These are phyloP conservation scores for Boletus rufocinnamomeus DNA, from an alignment of 768 basidiomycete species.

Conservation along the genomic window DNA sequence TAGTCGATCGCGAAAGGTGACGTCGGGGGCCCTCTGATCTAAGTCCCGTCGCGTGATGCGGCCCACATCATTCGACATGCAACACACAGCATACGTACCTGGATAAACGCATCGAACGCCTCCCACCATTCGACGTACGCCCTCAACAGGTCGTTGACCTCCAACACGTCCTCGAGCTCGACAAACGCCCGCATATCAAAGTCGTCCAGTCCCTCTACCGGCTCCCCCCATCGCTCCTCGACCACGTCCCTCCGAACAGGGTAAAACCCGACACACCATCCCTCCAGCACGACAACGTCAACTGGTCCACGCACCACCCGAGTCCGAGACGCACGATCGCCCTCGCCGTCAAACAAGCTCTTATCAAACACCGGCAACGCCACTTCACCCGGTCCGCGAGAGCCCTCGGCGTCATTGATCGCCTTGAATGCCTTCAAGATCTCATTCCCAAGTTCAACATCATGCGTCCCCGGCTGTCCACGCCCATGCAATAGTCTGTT, in stretches of 20 bases:
- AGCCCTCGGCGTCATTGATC: slow-evolving; percentile 33
- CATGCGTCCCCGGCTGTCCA: slow-evolving; percentile 95
- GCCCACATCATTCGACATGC: neutral
- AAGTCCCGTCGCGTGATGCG: neutral
- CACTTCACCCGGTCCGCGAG: slow-evolving; percentile 28
- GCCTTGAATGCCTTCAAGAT: slow-evolving; percentile 52
- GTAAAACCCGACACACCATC: slow-evolving; percentile 92
- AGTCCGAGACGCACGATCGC: slow-evolving; percentile 64
- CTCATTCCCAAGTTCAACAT: slow-evolving; percentile 61
- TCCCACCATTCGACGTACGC: slow-evolving; percentile 70
- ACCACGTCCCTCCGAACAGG: slow-evolving; percentile 57
- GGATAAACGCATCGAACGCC: slow-evolving; percentile 71
- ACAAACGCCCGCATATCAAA: slow-evolving; percentile 41
- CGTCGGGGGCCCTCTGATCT: slow-evolving; percentile 42
- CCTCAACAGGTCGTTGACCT: slow-evolving; percentile 62
- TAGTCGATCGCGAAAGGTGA: slow-evolving; percentile 62
- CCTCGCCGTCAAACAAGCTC: slow-evolving; percentile 75
- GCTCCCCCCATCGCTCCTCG: slow-evolving; percentile 50
- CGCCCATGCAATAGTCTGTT: slow-evolving; percentile 78
- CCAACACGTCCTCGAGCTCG: slow-evolving; percentile 53
- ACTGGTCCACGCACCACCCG: slow-evolving; percentile 50
- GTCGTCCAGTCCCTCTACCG: slow-evolving; percentile 28
- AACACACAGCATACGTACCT: slow-evolving; percentile 40
- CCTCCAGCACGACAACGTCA: slow-evolving; percentile 91
- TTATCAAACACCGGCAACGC: slow-evolving; percentile 87